A percentile compares a stretch with the other conserved stretches of the same genome.
These are phyloP conservation scores for Candida suzukii DNA, from an alignment of 805 yeast genomes.

Conservation along the genomic window DNA sequence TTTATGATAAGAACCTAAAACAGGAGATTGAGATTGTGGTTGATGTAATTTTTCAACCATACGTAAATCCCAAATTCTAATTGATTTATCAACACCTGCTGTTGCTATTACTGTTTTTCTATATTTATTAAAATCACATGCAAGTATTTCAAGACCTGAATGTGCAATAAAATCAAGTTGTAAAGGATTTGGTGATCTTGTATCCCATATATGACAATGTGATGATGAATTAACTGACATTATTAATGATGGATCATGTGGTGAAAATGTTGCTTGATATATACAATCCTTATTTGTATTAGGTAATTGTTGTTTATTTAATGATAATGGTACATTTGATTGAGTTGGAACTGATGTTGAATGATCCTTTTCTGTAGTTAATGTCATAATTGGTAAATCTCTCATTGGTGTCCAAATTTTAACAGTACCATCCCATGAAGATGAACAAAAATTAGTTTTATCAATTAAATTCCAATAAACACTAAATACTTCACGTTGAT, in stretches of 20 bases:
- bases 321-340: conserved; percentile 26
- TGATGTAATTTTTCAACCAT: conserved; percentile 42
- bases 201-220: conserved; percentile 75
- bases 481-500: conserved; percentile 36
- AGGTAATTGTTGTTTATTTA: conserved; percentile 24
- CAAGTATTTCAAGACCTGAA: conserved; percentile 70
- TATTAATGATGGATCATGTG: conserved; percentile 68
- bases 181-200: conserved; percentile 57
- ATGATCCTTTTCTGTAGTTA: conserved; percentile 28
- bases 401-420: conserved; percentile 72
- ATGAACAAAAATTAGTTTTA: conserved; percentile 57
- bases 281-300: conserved; percentile 48
- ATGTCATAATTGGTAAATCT: conserved; percentile 47
- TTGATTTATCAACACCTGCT: conserved; percentile 84
- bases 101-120: conserved; percentile 73
- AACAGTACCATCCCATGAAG: conserved; percentile 90
- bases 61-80: conserved; percentile 84
- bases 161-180: conserved; percentile 63
- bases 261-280: conserved; percentile 77
- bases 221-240: conserved; percentile 72
- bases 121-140: conserved; percentile 90
- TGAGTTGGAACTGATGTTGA: conserved; percentile 6
- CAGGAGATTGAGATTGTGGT: conserved; percentile 22
- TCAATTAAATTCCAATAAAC: conserved; percentile 31
- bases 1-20: conserved; percentile 35